Evolutionary conservation across 2,329 filamentous ascomycete genomes (phyloP), one percentile per base, ranked within the genome.

Genomic region (Aureobasidium namibiae): DNA sequence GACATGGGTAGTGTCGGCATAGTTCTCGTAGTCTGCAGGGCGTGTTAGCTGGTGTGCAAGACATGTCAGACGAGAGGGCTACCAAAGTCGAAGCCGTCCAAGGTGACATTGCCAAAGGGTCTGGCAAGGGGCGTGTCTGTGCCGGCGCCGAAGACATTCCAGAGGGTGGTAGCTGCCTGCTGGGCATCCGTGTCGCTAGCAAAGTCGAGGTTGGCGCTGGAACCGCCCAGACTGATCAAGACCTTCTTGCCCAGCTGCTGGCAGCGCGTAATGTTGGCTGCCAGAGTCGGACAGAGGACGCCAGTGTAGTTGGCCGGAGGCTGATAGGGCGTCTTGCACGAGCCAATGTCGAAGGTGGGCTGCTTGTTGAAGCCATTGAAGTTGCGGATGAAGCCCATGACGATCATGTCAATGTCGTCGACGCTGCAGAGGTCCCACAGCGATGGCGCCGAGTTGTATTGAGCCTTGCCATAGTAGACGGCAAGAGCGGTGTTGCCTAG

Each of bases 81-180:
- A 57, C 54, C 78, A 56, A 80, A 76, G 64, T 82, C 79, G 66
- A 76, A 82, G 16, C 79, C 77, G 63, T 83, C 78, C 33, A 83
- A 75, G 3, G 75, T 67, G 26, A 75, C 74, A 60, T 73, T 66
- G 31, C 78, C 78, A 61, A 80, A 78, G 14, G 79, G 78, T 24
- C 79, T 71, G 14, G 71, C 69, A 14, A 67, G 67, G 23, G 64
- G 61, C 26, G 65, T 69, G 21, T 64, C 63, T 2, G 67, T 70
- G 3, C 71, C 66, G 18, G 73, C 74, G 31, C 75, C 78, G 61
- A 78, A 80, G 0, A 74, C 69, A 14, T 74, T 67, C 76, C 76
- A 80, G 4, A 79, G 67, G 56, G 75, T 75, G 48, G 73, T 66
- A 42, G 72, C 77, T 39, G 78, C 75, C 14, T 67, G 66, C 41